phyloP scores from a whole-genome alignment of 768 basidiomycete species.

The Lentinula detonsa region DNA sequence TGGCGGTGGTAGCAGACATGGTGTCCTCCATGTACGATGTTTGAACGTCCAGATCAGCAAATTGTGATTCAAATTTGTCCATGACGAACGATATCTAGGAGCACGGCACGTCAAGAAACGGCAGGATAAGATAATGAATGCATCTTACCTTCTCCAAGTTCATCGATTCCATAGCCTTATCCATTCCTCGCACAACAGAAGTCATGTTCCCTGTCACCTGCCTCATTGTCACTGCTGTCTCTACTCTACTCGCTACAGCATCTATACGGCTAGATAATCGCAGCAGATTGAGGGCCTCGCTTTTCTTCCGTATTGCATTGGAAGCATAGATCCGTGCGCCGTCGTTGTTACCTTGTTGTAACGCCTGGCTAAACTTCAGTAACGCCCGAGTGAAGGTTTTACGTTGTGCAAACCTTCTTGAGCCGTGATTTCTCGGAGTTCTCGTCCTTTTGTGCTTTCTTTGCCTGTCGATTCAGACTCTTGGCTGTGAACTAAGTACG shows the following conservation, averaged over 20 bases:
- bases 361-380: constrained; percentile 49
- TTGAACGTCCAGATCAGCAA: constrained; percentile 95
- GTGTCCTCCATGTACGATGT: constrained; percentile 98
- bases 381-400: not conserved
- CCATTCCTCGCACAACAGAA: constrained; percentile 95
- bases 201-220: constrained; percentile 97
- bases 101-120: not conserved
- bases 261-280: constrained; percentile 89
- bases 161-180: constrained; percentile 99
- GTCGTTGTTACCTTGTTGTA: constrained; percentile 94
- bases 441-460: constrained; percentile 98
- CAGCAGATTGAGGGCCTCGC: constrained; percentile 86
- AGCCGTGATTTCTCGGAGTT: constrained; percentile 78
- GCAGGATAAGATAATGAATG: not conserved
- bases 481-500: constrained; percentile 98
- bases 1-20: constrained; percentile 89
- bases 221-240: constrained; percentile 98
- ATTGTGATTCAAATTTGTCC: constrained; percentile 98
- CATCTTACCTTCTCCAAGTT: constrained; percentile 86
- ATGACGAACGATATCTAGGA: constrained; percentile 91
- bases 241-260: constrained; percentile 93
- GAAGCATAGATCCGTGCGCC: constrained; percentile 97
- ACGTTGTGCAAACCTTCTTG: constrained; percentile 68
- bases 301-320: constrained; percentile 98
- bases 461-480: constrained; percentile 88